phyloP scores from a whole-genome alignment of 257 asterid species.

The Salvia miltiorrhiza region DNA sequence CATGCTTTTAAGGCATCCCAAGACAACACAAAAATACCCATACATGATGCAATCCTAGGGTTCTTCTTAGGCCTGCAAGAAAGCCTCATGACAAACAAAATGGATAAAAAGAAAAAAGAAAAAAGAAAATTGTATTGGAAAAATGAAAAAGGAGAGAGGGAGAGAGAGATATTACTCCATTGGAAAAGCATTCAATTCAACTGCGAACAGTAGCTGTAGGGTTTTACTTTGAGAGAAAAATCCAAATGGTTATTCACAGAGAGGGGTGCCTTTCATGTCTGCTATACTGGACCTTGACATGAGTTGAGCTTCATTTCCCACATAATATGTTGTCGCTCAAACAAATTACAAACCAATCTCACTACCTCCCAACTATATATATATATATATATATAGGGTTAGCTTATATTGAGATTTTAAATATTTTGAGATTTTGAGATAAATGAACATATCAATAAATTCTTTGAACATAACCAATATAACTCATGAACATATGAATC shows the following conservation, averaged over 20 bases:
- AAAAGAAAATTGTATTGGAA: too few species aligned
- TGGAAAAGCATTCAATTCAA: constrained; percentile 37
- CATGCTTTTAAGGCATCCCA: constrained; percentile 36
- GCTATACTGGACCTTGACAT: constrained; percentile 27
- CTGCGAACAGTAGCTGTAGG: constrained; percentile 33
- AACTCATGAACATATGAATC: too few species aligned
- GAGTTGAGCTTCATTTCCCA: constrained; percentile 32
- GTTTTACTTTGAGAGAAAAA: constrained; percentile 28
- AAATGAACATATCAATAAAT: too few species aligned
- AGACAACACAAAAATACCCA: constrained; percentile 37
- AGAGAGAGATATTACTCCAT: constrained; percentile 8
- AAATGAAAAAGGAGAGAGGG: not conserved
- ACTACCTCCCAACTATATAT: too few species aligned
- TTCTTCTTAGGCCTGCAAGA: constrained; percentile 26
- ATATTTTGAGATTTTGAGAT: too few species aligned
- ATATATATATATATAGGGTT: too few species aligned
- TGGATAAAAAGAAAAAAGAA: not conserved
- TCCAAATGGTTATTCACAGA: constrained; percentile 19
- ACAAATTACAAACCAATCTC: too few species aligned
- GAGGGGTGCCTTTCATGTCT: constrained; percentile 29
- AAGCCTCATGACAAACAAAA: constrained; percentile 27
- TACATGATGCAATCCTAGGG: constrained; percentile 40
- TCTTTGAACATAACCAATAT: too few species aligned
- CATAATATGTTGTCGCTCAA: constrained; percentile 15
- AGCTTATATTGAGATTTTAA: too few species aligned